Conservation (phyloP, 176 grass and related monocot genomes). For the Avena insularis region DNA sequence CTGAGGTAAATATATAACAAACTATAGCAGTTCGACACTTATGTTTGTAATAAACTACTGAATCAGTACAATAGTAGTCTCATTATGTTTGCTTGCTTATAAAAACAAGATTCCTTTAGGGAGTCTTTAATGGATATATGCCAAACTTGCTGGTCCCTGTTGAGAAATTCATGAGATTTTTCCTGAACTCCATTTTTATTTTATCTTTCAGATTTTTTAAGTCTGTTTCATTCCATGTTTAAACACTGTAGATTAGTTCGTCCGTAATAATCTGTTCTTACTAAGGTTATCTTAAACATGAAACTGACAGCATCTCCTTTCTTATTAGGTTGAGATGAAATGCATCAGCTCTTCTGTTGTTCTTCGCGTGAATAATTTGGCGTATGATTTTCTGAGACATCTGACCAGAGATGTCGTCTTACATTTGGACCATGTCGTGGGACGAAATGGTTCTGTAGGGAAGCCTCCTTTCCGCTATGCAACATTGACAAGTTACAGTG, state of each 20-base stretch:
- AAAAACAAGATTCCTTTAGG: neutral
- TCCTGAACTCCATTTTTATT: neutral
- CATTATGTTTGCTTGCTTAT: neutral
- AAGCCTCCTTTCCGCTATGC: constrained; percentile 38
- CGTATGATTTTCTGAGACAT: constrained; percentile 39
- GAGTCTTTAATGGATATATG: neutral
- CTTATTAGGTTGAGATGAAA: neutral
- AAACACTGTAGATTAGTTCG: neutral
- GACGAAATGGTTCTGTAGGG: neutral
- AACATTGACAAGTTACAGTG: neutral
- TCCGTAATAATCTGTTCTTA: neutral
- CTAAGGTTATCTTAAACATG: neutral
- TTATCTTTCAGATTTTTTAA: neutral
- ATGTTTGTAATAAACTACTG: neutral
- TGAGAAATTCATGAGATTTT: constrained; percentile 6
- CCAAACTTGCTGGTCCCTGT: neutral
- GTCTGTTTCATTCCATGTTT: neutral
- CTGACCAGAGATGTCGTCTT: constrained; percentile 19
- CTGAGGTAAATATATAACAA: neutral
- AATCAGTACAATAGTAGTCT: neutral
- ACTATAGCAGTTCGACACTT: neutral
- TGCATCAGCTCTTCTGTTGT: neutral
- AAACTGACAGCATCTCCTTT: neutral
- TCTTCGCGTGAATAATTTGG: constrained; percentile 38
- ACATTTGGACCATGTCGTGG: neutral